Evolutionary conservation across 2,329 filamentous ascomycete species (phyloP).

Genomic region (Ophiostoma quercus): DNA sequence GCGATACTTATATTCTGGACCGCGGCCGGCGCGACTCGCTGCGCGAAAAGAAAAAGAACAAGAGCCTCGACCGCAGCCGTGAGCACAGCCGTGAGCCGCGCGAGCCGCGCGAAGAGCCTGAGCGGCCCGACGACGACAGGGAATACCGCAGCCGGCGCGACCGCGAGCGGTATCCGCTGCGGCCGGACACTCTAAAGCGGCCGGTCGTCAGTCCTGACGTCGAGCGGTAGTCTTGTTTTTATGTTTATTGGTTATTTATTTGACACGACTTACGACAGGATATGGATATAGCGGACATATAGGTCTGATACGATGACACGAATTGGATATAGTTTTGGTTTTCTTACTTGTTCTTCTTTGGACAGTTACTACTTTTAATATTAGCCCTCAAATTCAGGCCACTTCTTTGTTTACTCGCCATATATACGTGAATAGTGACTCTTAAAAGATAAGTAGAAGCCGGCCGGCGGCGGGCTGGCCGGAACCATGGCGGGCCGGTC

Average conservation of each 20-base stretch:
- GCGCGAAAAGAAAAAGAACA: conserved; percentile 32
- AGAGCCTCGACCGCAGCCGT: conserved; percentile 22
- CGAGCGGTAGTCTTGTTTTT: conserved; percentile 30
- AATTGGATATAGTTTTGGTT: background rate
- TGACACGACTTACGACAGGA: too few relatives aligned
- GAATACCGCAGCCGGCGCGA: conserved; percentile 20
- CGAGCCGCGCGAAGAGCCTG: conserved; percentile 28
- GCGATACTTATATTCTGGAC: conserved; percentile 22
- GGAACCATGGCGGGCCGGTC: background rate
- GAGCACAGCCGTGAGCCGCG: conserved; percentile 31
- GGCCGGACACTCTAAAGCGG: conserved; percentile 41
- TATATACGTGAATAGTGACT: too few relatives aligned
- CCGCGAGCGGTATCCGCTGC: conserved; percentile 34
- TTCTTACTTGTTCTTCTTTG: background rate
- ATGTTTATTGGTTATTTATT: background rate
- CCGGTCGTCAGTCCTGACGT: conserved; percentile 49
- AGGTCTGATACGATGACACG: background rate
- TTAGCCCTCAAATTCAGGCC: too few relatives aligned
- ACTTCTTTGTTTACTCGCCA: too few relatives aligned
- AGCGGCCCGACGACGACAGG: conserved; percentile 27
- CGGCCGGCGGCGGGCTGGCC: background rate
- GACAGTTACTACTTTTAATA: too few relatives aligned
- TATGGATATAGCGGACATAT: too few relatives aligned
- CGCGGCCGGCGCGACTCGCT: conserved; percentile 33
- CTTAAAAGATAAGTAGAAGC: background rate